Conservation (phyloP, 2,329 filamentous ascomycete species). For the Capronia coronata region DNA sequence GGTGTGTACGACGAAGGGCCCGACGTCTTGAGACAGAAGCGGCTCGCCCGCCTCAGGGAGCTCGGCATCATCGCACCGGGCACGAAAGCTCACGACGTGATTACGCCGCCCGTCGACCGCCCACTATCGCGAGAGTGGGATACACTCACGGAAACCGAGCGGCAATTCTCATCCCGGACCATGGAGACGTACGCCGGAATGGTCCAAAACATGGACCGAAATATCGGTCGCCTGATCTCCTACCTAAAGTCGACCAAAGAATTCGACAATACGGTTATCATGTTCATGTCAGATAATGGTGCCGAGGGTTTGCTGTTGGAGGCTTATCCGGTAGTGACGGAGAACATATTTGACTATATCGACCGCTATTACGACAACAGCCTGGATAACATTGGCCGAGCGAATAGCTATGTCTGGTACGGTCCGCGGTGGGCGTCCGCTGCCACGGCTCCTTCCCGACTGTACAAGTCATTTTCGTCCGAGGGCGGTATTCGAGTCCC, state of each 20-base stretch:
- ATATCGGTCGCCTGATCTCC: constrained; percentile 33
- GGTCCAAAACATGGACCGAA: constrained; percentile 33
- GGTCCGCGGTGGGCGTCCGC: constrained; percentile 34
- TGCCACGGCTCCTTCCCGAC: constrained; percentile 28
- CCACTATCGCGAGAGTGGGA: constrained; percentile 15
- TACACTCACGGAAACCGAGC: constrained; percentile 9
- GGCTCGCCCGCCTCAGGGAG: constrained; percentile 51
- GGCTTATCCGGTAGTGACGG: constrained; percentile 31
- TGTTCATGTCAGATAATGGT: constrained; percentile 38
- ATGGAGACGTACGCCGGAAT: constrained; percentile 37
- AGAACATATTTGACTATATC: constrained; percentile 31
- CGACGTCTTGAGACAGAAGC: constrained; percentile 48
- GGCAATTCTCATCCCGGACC: constrained; percentile 19
- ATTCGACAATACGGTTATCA: constrained; percentile 35
- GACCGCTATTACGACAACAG: constrained; percentile 36
- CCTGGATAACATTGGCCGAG: constrained; percentile 34
- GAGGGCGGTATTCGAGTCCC: constrained; percentile 31
- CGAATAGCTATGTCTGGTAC: constrained; percentile 36
- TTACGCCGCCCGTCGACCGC: constrained; percentile 28
- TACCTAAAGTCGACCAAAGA: constrained; percentile 31
- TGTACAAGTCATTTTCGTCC: constrained; percentile 30
- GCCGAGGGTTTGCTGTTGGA: constrained; percentile 35
- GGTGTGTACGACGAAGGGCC: constrained; percentile 58
- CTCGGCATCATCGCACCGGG: constrained; percentile 50
- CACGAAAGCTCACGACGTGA: constrained; percentile 40